Evolutionary conservation across 176 grass and related monocot species (phyloP), one percentile per base, ranked within the genome.

Genomic region (Pontederia paniculata): DNA sequence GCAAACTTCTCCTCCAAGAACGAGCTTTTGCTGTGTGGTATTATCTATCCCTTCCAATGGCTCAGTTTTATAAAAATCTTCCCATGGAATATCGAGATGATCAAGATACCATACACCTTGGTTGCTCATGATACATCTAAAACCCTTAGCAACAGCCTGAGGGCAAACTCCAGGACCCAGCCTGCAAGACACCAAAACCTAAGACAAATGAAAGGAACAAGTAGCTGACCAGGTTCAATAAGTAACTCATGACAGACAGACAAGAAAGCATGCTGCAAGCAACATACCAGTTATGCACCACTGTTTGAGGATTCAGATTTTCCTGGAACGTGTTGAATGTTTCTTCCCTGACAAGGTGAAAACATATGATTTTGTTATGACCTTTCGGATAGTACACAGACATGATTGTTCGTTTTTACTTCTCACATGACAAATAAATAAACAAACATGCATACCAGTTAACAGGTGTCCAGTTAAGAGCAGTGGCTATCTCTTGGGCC

Each of bases 61-160:
- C 55, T 97, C 91, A 0, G 50, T 77, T 9, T 37, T 84, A 50
- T 97, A 97, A 60, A 97, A 86, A 25, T 83, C 21, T 62, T 97
- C 80, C 91, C 91, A 97, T 13, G 91, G 83, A 70, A 97, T 53
- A 76, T 97, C 86, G 0, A 90, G 80, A 76, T 97, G 91, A 74
- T 97, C 86, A 51, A 97, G 86, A 68, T 97, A 97, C 86, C 86
- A 97, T 42, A 89, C 82, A 16, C 86, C 91, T 81, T 90, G 86
- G 59, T 97, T 97, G 42, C 91, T 97, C 74, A 97, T 76, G 71
- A 97, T 97, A 68, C 91, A 97, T 76, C 80, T 89, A 57, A 90
- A 84, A 62, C 91, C 91, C 64, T 84, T 84, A 20, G 68, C 86
- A 23, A 97, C 86, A 69, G 76, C 86, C 73, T 90, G 68, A 46